Evolutionary conservation across 345 rosid species (phyloP).

Genomic region (Salix exigua): DNA sequence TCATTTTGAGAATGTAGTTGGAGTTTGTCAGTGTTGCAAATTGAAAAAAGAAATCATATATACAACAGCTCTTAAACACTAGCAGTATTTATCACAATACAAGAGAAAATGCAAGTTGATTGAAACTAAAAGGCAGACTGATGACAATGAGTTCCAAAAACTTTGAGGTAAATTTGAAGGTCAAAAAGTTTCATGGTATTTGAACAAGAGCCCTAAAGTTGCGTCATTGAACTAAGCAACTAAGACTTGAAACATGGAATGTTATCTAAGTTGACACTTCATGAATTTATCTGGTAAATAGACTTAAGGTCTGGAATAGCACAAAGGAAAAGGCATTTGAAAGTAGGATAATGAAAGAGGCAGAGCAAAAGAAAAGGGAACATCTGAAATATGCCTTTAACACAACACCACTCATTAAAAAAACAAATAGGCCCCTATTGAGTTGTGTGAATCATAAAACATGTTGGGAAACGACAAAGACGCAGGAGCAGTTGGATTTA

Average conservation of each 20-base stretch:
- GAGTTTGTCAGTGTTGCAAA: neutral
- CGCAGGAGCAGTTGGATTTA: neutral
- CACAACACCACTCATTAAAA: too few relatives aligned
- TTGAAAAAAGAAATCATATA: too few relatives aligned
- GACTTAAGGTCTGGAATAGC: neutral
- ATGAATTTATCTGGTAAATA: neutral
- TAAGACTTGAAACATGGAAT: neutral
- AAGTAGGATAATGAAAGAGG: neutral
- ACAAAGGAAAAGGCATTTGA: neutral
- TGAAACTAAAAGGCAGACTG: neutral
- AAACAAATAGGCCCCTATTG: neutral
- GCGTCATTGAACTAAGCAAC: neutral
- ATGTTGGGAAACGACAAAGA: neutral
- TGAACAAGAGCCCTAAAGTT: neutral
- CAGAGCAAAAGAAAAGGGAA: neutral
- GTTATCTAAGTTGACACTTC: neutral
- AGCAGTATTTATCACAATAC: neutral
- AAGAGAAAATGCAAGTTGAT: neutral
- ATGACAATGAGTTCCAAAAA: neutral
- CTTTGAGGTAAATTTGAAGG: neutral
- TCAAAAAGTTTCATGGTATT: neutral
- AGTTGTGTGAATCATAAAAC: neutral
- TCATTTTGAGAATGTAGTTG: neutral
- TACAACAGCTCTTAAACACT: neutral
- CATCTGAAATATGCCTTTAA: neutral